A percentile compares a stretch with the other conserved stretches of the same genome.
These are phyloP conservation scores for Naganishia cerealis DNA, from an alignment of 1,284 basidiomycete genomes.

Conservation along the genomic window DNA sequence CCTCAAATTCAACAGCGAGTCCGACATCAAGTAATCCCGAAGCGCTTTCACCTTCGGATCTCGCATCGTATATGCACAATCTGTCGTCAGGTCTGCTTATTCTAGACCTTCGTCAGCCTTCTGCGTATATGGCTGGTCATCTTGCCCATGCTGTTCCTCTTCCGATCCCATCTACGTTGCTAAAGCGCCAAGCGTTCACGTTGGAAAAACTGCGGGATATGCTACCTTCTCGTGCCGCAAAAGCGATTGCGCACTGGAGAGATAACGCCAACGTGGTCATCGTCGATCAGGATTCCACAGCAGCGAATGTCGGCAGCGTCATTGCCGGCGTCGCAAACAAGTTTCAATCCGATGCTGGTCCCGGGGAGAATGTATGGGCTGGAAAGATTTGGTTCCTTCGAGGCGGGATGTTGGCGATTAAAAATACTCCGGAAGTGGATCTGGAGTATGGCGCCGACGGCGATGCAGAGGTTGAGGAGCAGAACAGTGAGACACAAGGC, in stretches of 20 bases:
- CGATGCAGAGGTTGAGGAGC: constrained; percentile 12
- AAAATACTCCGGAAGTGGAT: constrained; percentile 37
- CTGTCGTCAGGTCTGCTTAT: constrained; percentile 56
- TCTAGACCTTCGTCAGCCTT: constrained; percentile 84
- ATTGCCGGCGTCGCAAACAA: constrained; percentile 79
- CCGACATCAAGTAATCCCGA: constrained; percentile 34
- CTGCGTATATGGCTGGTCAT: constrained; percentile 67
- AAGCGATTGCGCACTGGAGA: constrained; percentile 59
- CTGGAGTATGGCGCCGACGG: constrained; percentile 22
- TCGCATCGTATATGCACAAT: constrained; percentile 35
- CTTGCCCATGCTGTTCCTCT: constrained; percentile 76
- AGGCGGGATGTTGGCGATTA: constrained; percentile 75
- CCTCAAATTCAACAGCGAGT: constrained; percentile 30
- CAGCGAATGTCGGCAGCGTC: constrained; percentile 66
- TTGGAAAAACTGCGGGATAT: constrained; percentile 71
- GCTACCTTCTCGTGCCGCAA: constrained; percentile 64
- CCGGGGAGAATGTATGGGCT: constrained; percentile 50
- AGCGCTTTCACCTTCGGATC: constrained; percentile 34
- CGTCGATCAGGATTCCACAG: constrained; percentile 72
- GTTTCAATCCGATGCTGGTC: constrained; percentile 59
- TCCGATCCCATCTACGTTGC: constrained; percentile 87
- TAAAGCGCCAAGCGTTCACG: constrained; percentile 81
- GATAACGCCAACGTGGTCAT: constrained; percentile 69
- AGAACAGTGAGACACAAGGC: background rate
- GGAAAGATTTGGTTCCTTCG: constrained; percentile 71